Percentiles rank a stretch among this genome's conserved stretches.
These are phyloP conservation scores for Quercus alba DNA, from an alignment of 306 rosid genomes.

Conservation along the genomic window DNA sequence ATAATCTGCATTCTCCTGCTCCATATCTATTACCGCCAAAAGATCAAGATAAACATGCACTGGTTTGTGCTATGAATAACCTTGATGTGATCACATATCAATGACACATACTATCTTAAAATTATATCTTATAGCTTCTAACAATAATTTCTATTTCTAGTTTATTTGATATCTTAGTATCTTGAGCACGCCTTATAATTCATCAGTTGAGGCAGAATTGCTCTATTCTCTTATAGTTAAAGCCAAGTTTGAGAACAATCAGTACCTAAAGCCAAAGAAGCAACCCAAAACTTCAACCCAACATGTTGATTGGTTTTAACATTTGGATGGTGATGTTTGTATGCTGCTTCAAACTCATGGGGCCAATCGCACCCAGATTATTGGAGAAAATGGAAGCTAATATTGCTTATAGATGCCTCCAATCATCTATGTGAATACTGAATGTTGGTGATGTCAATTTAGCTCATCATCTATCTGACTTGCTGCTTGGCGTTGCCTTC, in stretches of 20 bases:
- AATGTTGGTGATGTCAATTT: too few species aligned
- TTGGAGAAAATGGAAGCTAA: too few species aligned
- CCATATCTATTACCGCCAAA: too few species aligned
- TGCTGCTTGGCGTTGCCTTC: not conserved
- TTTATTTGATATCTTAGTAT: conserved; percentile 49
- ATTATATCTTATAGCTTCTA: not conserved
- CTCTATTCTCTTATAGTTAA: conserved; percentile 71
- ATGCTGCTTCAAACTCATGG: not conserved
- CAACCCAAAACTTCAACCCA: conserved; percentile 62
- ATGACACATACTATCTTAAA: not conserved
- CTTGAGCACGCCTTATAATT: conserved; percentile 52
- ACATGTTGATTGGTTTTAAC: conserved; percentile 75
- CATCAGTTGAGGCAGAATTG: conserved; percentile 71
- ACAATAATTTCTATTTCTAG: not conserved
- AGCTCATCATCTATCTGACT: too few species aligned
- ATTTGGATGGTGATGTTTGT: not conserved
- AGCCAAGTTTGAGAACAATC: conserved; percentile 79
- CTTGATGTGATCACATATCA: too few species aligned
- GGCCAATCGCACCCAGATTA: too few species aligned
- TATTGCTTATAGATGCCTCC: too few species aligned
- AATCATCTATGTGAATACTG: too few species aligned
- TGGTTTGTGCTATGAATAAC: too few species aligned
- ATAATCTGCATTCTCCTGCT: too few species aligned
- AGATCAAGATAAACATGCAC: too few species aligned
- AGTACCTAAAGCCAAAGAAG: conserved; percentile 71